These are phyloP conservation scores for Pavlovales sp. DNA, from an alignment of 208 protist species.

Conservation along the genomic window DNA sequence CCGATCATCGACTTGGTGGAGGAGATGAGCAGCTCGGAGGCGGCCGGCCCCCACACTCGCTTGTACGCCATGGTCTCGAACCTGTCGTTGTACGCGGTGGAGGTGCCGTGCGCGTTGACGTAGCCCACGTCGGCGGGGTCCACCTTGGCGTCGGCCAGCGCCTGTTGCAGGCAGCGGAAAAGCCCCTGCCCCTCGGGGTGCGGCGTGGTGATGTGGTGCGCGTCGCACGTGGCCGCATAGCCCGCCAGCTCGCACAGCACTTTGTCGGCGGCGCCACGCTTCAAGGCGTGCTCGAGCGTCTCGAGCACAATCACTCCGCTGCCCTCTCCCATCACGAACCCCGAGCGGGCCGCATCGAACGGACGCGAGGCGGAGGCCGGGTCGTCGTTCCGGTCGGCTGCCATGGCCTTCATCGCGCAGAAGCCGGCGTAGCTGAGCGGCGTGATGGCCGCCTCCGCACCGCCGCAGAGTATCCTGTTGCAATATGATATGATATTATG, in stretches of 20 bases:
- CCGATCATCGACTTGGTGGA: slow-evolving; percentile 32
- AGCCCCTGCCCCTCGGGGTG: slow-evolving; percentile 39
- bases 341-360: slow-evolving; percentile 35
- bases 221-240: slow-evolving; percentile 44
- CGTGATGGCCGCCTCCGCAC: slow-evolving; percentile 29
- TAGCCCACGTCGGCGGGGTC: not conserved
- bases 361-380: slow-evolving; percentile 12
- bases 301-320: slow-evolving; percentile 43
- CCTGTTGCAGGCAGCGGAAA: not conserved
- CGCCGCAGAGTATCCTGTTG: slow-evolving; percentile 35
- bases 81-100: slow-evolving; percentile 43
- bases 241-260: slow-evolving; percentile 51
- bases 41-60: slow-evolving; percentile 26
- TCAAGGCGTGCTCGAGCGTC: slow-evolving; percentile 44
- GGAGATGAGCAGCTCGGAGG: slow-evolving; percentile 14
- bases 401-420: slow-evolving; percentile 37
- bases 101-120: slow-evolving; percentile 50
- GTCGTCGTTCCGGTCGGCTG: slow-evolving; percentile 20
- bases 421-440: slow-evolving; percentile 47
- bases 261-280: slow-evolving; percentile 31
- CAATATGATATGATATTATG: no score
- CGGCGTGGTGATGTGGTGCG: slow-evolving; percentile 49
- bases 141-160: not conserved
- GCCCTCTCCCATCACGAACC: slow-evolving; percentile 47
- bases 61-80: slow-evolving; percentile 50